A percentile compares a stretch with the other conserved stretches of the same genome.
Evolutionary conservation across 257 asterid genomes (phyloP).

Genomic region (Solanum virginianum): DNA sequence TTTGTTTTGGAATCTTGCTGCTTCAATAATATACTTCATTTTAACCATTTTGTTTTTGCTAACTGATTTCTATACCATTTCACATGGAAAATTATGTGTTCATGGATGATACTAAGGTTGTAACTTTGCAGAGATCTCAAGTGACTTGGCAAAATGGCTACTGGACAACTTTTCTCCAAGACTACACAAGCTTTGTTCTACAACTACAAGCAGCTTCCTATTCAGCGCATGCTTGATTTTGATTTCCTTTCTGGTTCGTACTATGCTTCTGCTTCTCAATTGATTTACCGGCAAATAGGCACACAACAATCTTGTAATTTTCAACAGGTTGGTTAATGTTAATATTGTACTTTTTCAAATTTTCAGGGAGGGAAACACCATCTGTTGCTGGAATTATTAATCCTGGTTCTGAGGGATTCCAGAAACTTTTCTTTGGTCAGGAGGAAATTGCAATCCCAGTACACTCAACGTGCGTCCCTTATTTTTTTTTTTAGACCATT

Average conservation of each 20-base stretch:
- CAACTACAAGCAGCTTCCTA: constrained; percentile 90
- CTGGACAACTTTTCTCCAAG: constrained; percentile 88
- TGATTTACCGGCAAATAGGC: neutral
- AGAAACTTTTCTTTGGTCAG: constrained; percentile 93
- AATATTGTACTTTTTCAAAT: neutral
- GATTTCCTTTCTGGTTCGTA: constrained; percentile 88
- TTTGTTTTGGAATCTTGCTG: neutral
- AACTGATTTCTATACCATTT: neutral
- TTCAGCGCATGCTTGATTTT: constrained; percentile 99
- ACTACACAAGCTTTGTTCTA: constrained; percentile 87
- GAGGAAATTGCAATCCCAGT: constrained; percentile 98
- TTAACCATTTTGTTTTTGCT: neutral
- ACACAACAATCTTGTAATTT: neutral
- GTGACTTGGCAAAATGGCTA: constrained; percentile 52
- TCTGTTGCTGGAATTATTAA: constrained; percentile 97
- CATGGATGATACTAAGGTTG: constrained; percentile 6
- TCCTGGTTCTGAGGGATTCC: constrained; percentile 99
- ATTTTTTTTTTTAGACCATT: neutral
- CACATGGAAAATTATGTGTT: neutral
- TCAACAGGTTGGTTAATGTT: neutral
- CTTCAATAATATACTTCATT: neutral
- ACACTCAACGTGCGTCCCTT: constrained; percentile 59
- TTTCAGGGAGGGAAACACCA: constrained; percentile 92
- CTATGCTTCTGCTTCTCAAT: neutral
- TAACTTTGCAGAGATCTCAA: constrained; percentile 22